Evolutionary conservation across 495 filamentous ascomycete genomes (phyloP).

Genomic region (Xylaria nigripes): DNA sequence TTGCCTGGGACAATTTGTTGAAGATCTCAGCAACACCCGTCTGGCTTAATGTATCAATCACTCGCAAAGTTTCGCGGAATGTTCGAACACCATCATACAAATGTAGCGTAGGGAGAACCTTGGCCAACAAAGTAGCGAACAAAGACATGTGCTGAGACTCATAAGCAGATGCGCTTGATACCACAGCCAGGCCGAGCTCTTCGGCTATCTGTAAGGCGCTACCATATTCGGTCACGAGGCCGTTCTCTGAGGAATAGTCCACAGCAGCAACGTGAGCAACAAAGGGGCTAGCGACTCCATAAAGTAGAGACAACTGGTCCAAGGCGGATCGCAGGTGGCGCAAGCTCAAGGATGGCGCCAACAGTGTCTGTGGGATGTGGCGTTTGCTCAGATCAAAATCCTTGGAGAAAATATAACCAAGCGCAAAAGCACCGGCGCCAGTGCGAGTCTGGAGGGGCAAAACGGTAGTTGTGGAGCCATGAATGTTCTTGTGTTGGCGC

Average conservation of each 20-base stretch:
- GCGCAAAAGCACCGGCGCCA: conserved; percentile 83
- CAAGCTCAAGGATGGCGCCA: conserved; percentile 76
- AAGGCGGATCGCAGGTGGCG: conserved; percentile 72
- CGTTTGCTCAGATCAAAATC: conserved; percentile 90
- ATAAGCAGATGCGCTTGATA: conserved; percentile 76
- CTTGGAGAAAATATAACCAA: conserved; percentile 94
- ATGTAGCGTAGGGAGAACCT: conserved; percentile 75
- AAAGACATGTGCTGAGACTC: conserved; percentile 95
- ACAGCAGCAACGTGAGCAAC: conserved; percentile 91
- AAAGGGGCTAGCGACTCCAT: conserved; percentile 82
- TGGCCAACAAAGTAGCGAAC: conserved; percentile 74
- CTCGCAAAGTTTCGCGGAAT: conserved; percentile 73
- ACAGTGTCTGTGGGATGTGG: conserved; percentile 78
- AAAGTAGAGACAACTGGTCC: conserved; percentile 83
- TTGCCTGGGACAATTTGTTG: conserved; percentile 51
- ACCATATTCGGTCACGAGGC: conserved; percentile 80
- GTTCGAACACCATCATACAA: conserved; percentile 87
- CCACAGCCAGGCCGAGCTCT: conserved; percentile 78
- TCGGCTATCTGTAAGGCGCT: conserved; percentile 76
- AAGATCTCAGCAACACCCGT: conserved; percentile 62
- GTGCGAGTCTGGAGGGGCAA: conserved; percentile 76
- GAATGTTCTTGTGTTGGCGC: conserved; percentile 60
- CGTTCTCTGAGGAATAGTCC: conserved; percentile 64
- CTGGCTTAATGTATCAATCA: conserved; percentile 78
- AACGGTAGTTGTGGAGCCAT: conserved; percentile 71